phyloP scores from a whole-genome alignment of 2,329 filamentous ascomycete species.

The Ustulina deusta region DNA sequence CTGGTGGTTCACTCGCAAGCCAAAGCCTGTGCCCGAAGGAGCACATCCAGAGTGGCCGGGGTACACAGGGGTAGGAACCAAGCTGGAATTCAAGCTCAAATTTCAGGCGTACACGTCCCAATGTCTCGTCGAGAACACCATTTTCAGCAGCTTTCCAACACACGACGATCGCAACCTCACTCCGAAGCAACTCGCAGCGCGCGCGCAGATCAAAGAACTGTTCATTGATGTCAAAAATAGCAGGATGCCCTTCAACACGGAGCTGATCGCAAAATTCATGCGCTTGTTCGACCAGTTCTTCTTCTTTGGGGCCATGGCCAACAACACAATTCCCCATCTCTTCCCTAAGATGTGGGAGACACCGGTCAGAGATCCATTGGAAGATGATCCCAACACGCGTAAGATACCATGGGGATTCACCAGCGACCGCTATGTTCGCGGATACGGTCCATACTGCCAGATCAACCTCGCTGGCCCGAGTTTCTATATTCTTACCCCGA shows the following conservation, averaged over 20 bases:
- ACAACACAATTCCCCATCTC: background rate
- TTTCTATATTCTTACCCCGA: no score
- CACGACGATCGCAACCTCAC: conserved; percentile 10
- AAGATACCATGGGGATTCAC: background rate
- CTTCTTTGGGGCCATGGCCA: conserved; percentile 24
- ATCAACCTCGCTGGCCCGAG: conserved; percentile 9
- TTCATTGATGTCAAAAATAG: background rate
- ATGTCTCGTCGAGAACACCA: conserved; percentile 15
- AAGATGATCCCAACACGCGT: no score
- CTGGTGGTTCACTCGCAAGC: background rate
- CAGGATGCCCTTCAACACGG: background rate
- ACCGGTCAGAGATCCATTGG: background rate
- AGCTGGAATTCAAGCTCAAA: conserved; percentile 9
- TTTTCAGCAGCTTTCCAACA: conserved; percentile 1
- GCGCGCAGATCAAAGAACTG: background rate
- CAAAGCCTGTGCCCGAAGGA: background rate
- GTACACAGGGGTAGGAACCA: background rate
- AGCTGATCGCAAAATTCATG: background rate
- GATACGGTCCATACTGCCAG: background rate
- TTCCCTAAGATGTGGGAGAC: background rate
- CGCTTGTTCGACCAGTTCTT: conserved; percentile 27
- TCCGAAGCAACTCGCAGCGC: conserved; percentile 8
- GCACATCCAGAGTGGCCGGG: conserved; percentile 24
- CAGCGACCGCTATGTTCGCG: background rate
- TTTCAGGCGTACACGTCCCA: background rate